Conservation (phyloP, 73 alveolate species). For the Tetrahymena borealis region DNA sequence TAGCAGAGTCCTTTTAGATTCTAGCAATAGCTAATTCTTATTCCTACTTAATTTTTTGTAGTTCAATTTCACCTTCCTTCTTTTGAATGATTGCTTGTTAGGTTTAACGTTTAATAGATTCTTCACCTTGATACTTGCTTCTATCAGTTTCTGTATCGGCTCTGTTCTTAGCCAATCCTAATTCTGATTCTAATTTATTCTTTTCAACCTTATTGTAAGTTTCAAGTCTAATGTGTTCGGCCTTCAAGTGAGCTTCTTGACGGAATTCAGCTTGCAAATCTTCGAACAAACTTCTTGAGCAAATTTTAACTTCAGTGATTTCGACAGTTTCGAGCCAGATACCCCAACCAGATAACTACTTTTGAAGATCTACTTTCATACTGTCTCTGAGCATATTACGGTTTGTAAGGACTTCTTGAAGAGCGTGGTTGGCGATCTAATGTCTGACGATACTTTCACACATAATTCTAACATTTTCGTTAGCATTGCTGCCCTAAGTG, state of each 20-base stretch:
- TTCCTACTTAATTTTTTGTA: background rate
- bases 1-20: background rate
- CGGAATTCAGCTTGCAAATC: constrained; percentile 24
- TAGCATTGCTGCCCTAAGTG: background rate
- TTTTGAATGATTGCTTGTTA: background rate
- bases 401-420: background rate
- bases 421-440: background rate
- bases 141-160: background rate
- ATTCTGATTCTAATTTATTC: background rate
- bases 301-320: constrained; percentile 11
- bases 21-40: background rate
- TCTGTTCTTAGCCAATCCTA: background rate
- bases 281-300: background rate
- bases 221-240: background rate
- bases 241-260: background rate
- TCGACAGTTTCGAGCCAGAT: constrained; percentile 44
- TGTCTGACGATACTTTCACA: background rate
- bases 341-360: constrained; percentile 32
- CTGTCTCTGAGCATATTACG: background rate
- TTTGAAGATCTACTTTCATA: background rate
- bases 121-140: background rate
- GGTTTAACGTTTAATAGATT: background rate
- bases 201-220: background rate
- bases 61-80: background rate
- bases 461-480: background rate